Percentiles rank a stretch among this genome's conserved stretches.
Conservation (phyloP, 305 asterid genomes). For the Solanum hybrid region DNA sequence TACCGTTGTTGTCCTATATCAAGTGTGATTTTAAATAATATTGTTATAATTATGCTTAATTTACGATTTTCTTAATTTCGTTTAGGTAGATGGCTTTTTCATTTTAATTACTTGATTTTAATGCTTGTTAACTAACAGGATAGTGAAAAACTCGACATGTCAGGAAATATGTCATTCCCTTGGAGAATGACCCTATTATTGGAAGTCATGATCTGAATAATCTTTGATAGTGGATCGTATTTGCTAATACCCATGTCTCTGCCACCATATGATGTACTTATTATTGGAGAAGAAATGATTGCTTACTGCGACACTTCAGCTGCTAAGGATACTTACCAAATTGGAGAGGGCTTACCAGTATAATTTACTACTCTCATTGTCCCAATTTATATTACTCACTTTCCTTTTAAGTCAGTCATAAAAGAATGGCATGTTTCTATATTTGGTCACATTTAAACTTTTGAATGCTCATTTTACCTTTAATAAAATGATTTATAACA, state of each 20-base stretch:
- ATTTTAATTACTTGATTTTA: background rate
- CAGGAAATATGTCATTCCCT: conserved; percentile 77
- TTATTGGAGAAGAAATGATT: conserved; percentile 90
- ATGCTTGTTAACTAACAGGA: conserved; percentile 36
- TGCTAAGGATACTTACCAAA: conserved; percentile 65
- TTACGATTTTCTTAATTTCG: background rate
- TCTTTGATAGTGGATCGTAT: conserved; percentile 89
- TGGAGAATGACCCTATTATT: conserved; percentile 59
- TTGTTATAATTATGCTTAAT: background rate
- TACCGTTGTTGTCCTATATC: conserved; percentile 79
- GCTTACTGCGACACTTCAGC: conserved; percentile 86
- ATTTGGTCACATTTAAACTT: too few relatives aligned
- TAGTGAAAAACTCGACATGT: conserved; percentile 79
- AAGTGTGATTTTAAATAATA: conserved; percentile 25
- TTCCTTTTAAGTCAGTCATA: too few relatives aligned
- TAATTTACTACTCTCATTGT: background rate
- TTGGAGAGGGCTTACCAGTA: conserved; percentile 52
- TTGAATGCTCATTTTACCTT: too few relatives aligned
- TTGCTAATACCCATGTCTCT: conserved; percentile 91
- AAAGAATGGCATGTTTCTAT: too few relatives aligned
- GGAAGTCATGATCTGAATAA: conserved; percentile 65
- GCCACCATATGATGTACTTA: conserved; percentile 85
- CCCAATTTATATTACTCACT: too few relatives aligned
- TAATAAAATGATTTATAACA: too few relatives aligned
- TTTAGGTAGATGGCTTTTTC: background rate